These are phyloP conservation scores for Porogramme epimiltina DNA, from an alignment of 1,284 basidiomycete species.

Conservation along the genomic window DNA sequence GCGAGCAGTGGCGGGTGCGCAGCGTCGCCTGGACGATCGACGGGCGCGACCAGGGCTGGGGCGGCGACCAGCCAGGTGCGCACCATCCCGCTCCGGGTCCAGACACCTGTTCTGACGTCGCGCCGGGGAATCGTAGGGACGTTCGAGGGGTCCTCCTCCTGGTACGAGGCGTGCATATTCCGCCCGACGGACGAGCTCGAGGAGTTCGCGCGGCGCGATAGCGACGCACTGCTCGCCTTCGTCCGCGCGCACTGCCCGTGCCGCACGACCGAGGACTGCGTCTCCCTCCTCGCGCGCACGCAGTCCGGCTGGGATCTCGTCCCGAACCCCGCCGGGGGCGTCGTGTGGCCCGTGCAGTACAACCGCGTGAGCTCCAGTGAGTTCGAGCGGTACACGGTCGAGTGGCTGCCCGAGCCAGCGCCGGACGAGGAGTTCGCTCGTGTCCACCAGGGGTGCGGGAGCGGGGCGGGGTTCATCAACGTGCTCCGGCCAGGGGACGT, in stretches of 20 bases:
- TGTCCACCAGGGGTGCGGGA: background rate
- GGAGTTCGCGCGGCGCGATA: background rate
- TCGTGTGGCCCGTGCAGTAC: conserved; percentile 10
- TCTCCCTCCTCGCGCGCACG: background rate
- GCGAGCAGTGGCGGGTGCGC: conserved; percentile 5
- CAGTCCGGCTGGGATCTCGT: conserved; percentile 2
- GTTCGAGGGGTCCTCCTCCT: conserved; percentile 4
- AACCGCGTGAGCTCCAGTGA: conserved; percentile 3
- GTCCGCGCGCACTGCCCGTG: background rate
- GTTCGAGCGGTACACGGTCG: conserved; percentile 1
- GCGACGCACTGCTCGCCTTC: background rate
- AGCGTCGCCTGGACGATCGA: conserved; percentile 10
- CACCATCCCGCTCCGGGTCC: too few relatives aligned
- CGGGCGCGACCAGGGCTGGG: conserved; percentile 18
- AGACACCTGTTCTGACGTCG: background rate
- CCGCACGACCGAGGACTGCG: background rate
- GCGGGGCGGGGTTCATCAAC: conserved; percentile 9
- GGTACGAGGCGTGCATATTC: conserved; percentile 13
- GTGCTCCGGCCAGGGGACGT: conserved; percentile 10
- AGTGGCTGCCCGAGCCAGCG: background rate
- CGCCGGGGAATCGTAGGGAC: background rate
- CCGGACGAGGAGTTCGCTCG: background rate
- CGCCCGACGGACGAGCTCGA: background rate
- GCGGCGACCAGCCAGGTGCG: conserved; percentile 1
- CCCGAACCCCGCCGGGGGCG: background rate